A percentile compares a stretch with the other conserved stretches of the same genome.
phyloP scores from a whole-genome alignment of 2,329 filamentous ascomycete genomes.

The Colletotrichum sp. region DNA sequence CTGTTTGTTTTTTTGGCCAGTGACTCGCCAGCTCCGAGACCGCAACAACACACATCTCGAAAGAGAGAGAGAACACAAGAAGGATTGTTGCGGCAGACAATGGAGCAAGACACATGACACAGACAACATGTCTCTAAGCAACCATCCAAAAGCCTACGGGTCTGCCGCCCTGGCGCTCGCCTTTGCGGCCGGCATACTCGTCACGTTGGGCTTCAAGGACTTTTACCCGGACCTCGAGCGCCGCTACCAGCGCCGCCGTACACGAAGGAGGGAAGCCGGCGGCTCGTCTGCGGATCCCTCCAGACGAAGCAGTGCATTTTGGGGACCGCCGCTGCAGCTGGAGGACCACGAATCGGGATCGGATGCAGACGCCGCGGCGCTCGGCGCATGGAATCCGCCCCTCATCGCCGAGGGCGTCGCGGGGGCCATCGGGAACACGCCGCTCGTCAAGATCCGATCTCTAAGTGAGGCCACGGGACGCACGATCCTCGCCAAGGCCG shows the following conservation, averaged over 20 bases:
- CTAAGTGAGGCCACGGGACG: slow-evolving; percentile 88
- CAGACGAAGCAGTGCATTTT: slow-evolving; percentile 49
- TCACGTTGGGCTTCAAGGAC: slow-evolving; percentile 81
- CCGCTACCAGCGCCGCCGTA: slow-evolving; percentile 57
- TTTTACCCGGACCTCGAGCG: slow-evolving; percentile 76
- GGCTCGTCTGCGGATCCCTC: slow-evolving; percentile 21
- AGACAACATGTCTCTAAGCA: slow-evolving; percentile 59
- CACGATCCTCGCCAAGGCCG: slow-evolving; percentile 89
- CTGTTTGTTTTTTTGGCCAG: background rate
- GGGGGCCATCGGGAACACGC: slow-evolving; percentile 91
- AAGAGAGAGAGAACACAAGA: background rate
- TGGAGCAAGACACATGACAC: slow-evolving; percentile 17
- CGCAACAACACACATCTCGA: background rate
- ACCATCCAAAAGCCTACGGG: slow-evolving; percentile 66
- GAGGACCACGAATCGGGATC: slow-evolving; percentile 56
- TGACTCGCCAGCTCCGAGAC: background rate
- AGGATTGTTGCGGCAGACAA: background rate
- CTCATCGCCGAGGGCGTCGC: slow-evolving; percentile 79
- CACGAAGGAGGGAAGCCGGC: slow-evolving; percentile 20
- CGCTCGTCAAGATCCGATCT: slow-evolving; percentile 83
- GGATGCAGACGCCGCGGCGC: slow-evolving; percentile 22
- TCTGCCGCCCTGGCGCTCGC: slow-evolving; percentile 70
- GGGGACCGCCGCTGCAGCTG: slow-evolving; percentile 53
- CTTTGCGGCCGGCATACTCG: slow-evolving; percentile 77
- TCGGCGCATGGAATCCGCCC: slow-evolving; percentile 24